A percentile compares a stretch with the other conserved stretches of the same genome.
Evolutionary conservation across 176 grass and related monocot species (phyloP).

Genomic region (Zea luxurians): DNA sequence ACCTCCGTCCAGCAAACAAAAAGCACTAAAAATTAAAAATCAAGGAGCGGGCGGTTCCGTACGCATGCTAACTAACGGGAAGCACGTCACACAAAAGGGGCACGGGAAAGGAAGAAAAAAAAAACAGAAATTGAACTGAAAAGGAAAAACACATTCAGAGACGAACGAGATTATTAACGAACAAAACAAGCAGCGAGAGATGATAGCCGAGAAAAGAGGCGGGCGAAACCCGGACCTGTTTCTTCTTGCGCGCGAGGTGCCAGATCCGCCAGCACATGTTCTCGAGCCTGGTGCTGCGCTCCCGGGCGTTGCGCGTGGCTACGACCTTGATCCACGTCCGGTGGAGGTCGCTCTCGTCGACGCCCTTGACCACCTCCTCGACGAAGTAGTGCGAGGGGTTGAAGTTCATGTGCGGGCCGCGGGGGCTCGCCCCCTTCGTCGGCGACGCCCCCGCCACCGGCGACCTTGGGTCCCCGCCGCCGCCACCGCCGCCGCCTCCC

Average conservation of each 20-base stretch:
- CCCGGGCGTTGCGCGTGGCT: conserved; percentile 79
- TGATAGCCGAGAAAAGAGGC: not conserved
- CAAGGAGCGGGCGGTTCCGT: too few relatives aligned
- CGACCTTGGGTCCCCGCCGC: conserved; percentile 19
- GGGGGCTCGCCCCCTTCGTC: conserved; percentile 36
- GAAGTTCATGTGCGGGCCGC: conserved; percentile 62
- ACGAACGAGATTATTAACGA: not conserved
- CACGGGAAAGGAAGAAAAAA: too few relatives aligned
- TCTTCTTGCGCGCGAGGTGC: conserved; percentile 98
- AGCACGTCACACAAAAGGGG: too few relatives aligned
- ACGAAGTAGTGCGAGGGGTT: conserved; percentile 97
- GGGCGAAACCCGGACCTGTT: conserved; percentile 45
- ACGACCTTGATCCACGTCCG: conserved; percentile 99
- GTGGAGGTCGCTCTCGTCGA: conserved; percentile 96
- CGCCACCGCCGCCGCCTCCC: not conserved
- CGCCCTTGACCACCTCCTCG: conserved; percentile 94
- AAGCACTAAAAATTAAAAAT: too few relatives aligned
- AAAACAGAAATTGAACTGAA: too few relatives aligned
- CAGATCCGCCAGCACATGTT: conserved; percentile 99
- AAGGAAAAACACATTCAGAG: too few relatives aligned
- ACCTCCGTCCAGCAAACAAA: too few relatives aligned
- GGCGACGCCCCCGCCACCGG: not conserved
- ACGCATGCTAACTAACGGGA: too few relatives aligned
- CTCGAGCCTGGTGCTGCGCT: conserved; percentile 81
- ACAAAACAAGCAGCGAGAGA: not conserved